phyloP scores from a whole-genome alignment of 2,329 filamentous ascomycete genomes.

The Dothideomycetes sp. region DNA sequence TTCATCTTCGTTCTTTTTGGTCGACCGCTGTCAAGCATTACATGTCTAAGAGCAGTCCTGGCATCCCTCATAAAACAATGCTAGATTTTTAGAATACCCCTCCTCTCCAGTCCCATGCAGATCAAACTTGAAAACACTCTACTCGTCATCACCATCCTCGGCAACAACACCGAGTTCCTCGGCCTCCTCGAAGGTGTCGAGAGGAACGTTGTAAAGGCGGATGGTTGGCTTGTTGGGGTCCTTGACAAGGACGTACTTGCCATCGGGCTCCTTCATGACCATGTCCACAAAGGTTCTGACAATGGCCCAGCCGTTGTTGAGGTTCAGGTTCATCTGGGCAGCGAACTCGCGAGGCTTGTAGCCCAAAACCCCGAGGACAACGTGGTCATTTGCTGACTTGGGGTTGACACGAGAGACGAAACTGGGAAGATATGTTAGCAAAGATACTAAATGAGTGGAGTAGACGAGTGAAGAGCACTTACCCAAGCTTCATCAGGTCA shows the following conservation, averaged over 20 bases:
- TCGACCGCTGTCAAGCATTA: no score
- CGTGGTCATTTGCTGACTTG: slow-evolving; percentile 84
- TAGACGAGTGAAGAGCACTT: slow-evolving; percentile 26
- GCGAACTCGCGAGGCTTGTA: slow-evolving; percentile 98
- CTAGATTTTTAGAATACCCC: no score
- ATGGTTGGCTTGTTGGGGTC: slow-evolving; percentile 97
- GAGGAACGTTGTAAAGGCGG: slow-evolving; percentile 82
- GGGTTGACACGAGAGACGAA: slow-evolving; percentile 94
- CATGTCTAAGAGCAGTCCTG: no score
- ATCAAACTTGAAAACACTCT: no score
- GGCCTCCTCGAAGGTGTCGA: slow-evolving; percentile 82
- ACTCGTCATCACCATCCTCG: slow-evolving; percentile 22
- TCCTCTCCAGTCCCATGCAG: no score
- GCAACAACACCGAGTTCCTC: slow-evolving; percentile 59
- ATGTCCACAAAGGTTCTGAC: slow-evolving; percentile 97
- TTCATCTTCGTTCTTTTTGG: no score
- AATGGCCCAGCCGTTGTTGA: slow-evolving; percentile 97
- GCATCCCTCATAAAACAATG: no score
- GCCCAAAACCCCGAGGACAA: slow-evolving; percentile 87
- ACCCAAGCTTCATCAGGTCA: slow-evolving; percentile 98
- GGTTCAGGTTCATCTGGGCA: slow-evolving; percentile 92
- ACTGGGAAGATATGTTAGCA: slow-evolving; percentile 33
- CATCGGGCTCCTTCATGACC: slow-evolving; percentile 60
- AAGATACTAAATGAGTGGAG: slow-evolving; percentile 1
- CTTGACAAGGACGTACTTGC: slow-evolving; percentile 70